These are phyloP conservation scores for Trichosporon asahii DNA, from an alignment of 1,284 basidiomycete species.

Conservation along the genomic window DNA sequence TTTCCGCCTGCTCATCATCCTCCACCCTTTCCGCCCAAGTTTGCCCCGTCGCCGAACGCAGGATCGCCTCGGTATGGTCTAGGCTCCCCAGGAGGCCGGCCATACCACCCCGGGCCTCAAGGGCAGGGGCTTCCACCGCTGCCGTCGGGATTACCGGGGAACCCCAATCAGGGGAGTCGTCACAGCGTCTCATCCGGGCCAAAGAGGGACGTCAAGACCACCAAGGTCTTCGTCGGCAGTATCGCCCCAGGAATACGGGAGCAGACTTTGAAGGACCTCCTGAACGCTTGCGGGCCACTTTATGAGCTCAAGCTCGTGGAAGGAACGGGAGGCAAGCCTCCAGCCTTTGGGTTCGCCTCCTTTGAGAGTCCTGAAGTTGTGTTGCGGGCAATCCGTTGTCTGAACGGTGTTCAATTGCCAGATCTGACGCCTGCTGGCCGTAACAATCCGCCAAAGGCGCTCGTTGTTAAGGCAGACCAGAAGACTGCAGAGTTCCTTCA, in stretches of 20 bases:
- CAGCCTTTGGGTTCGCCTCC: slow-evolving; percentile 92
- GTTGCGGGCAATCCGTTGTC: slow-evolving; percentile 69
- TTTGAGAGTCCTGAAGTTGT: slow-evolving; percentile 86
- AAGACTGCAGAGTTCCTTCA: slow-evolving; percentile 83
- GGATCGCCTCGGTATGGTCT: background rate
- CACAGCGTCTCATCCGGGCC: slow-evolving; percentile 4
- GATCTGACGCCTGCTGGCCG: slow-evolving; percentile 61
- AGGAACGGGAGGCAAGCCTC: slow-evolving; percentile 82
- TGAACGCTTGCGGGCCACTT: slow-evolving; percentile 78
- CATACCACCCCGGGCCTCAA: slow-evolving; percentile 2
- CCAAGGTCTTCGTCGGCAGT: slow-evolving; percentile 81
- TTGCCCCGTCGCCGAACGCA: background rate
- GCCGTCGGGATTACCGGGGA: slow-evolving; percentile 28
- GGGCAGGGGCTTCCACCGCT: slow-evolving; percentile 26
- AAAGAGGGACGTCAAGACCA: slow-evolving; percentile 53
- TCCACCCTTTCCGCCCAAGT: slow-evolving; percentile 24
- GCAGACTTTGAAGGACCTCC: slow-evolving; percentile 65
- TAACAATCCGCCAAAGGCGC: slow-evolving; percentile 75
- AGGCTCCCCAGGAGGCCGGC: background rate
- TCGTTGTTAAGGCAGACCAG: slow-evolving; percentile 90
- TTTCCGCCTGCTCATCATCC: slow-evolving; percentile 4
- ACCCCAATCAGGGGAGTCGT: slow-evolving; percentile 16
- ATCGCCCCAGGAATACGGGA: slow-evolving; percentile 91
- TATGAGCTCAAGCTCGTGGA: slow-evolving; percentile 85
- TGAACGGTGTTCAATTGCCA: slow-evolving; percentile 81